Percentiles rank a stretch among this genome's conserved stretches.
Evolutionary conservation across 2,329 filamentous ascomycete species (phyloP).

Genomic region (Colletotrichum sp.): DNA sequence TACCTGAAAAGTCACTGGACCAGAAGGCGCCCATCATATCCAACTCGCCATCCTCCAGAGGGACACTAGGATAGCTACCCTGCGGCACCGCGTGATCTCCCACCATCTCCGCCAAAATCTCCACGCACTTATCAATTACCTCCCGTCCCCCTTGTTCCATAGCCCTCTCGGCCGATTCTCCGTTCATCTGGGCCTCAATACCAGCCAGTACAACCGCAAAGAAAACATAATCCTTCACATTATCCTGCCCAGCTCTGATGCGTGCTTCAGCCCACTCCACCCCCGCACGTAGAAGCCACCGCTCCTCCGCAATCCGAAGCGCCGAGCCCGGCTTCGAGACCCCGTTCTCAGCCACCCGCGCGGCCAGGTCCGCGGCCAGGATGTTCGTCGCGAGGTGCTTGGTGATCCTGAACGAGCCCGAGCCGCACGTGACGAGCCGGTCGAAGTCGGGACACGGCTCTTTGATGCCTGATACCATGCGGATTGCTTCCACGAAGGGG

Average conservation of each 20-base stretch:
- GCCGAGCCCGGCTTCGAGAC: conserved; percentile 31
- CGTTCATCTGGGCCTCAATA: background rate
- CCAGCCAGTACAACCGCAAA: background rate
- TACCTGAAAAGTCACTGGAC: background rate
- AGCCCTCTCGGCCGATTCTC: background rate
- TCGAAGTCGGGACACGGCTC: conserved; percentile 32
- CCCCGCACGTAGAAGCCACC: conserved; percentile 30
- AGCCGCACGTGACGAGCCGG: conserved; percentile 42
- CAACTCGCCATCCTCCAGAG: background rate
- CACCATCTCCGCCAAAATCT: background rate
- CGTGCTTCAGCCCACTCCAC: conserved; percentile 35
- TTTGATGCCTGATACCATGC: background rate
- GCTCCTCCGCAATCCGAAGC: conserved; percentile 35
- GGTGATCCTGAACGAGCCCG: conserved; percentile 46
- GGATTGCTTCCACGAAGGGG: background rate
- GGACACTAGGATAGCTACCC: background rate
- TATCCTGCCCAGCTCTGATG: conserved; percentile 46
- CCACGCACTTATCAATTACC: background rate
- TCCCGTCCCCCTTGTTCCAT: background rate
- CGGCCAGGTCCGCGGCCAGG: conserved; percentile 50
- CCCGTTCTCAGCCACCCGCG: conserved; percentile 46
- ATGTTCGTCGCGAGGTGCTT: conserved; percentile 42
- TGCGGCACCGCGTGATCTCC: background rate
- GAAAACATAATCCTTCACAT: conserved; percentile 41
- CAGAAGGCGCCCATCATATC: background rate